Evolutionary conservation across 768 basidiomycete species (phyloP).

Genomic region (Lactifluus rugatus): DNA sequence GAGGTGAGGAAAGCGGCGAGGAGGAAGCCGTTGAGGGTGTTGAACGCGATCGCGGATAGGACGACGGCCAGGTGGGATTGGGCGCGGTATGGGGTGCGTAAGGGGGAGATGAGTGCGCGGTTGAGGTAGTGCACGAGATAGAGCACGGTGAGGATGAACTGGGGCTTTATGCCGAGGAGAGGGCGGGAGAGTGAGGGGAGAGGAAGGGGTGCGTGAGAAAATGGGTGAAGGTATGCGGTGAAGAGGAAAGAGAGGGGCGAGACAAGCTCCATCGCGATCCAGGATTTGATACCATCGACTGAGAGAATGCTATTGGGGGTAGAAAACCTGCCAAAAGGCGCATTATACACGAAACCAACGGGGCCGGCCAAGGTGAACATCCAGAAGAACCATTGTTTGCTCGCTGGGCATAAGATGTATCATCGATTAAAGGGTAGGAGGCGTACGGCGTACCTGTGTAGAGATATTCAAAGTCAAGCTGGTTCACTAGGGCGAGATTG

Average conservation of each 20-base stretch:
- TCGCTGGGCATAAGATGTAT: not conserved
- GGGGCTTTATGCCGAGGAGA: conserved; percentile 12
- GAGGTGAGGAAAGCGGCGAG: conserved; percentile 65
- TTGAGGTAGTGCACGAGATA: conserved; percentile 77
- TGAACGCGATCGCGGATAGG: conserved; percentile 50
- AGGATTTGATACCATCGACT: conserved; percentile 47
- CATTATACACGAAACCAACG: conserved; percentile 45
- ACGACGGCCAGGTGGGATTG: conserved; percentile 63
- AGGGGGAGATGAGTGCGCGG: conserved; percentile 69
- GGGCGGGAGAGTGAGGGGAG: conserved; percentile 32
- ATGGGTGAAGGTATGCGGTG: conserved; percentile 40
- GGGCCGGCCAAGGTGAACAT: conserved; percentile 23
- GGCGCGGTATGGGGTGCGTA: conserved; percentile 72
- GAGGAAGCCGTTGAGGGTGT: conserved; percentile 59
- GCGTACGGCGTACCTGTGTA: conserved; percentile 6
- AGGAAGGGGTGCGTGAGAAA: conserved; percentile 29
- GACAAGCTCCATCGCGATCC: conserved; percentile 72
- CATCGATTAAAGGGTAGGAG: not conserved
- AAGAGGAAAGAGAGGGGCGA: conserved; percentile 48
- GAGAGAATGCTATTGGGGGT: conserved; percentile 39
- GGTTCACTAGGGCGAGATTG: conserved; percentile 2
- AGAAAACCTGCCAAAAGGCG: conserved; percentile 74
- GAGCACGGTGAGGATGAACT: conserved; percentile 39
- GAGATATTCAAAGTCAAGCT: conserved; percentile 14
- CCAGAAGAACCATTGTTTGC: conserved; percentile 14